phyloP scores from a whole-genome alignment of 768 basidiomycete genomes.

The Tricholoma flavovirens region DNA sequence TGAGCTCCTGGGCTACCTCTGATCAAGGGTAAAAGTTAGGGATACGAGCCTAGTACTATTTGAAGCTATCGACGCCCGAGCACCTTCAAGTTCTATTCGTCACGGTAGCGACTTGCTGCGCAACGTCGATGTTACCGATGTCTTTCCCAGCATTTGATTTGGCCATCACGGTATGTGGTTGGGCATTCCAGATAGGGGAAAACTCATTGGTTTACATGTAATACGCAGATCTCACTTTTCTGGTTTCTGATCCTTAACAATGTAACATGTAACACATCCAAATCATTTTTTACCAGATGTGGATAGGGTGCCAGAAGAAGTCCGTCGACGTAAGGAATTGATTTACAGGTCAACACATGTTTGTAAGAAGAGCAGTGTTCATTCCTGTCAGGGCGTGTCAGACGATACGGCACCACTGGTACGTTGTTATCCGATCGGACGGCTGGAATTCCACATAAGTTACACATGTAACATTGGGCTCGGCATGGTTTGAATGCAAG shows the following conservation, averaged over 20 bases:
- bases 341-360: conserved; percentile 83
- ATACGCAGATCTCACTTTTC: conserved; percentile 88
- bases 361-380: conserved; percentile 87
- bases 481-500: conserved; percentile 94
- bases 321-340: conserved; percentile 69
- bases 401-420: too few species aligned
- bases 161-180: conserved; percentile 23
- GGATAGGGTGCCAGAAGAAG: conserved; percentile 76
- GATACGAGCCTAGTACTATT: conserved; percentile 84
- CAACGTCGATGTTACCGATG: conserved; percentile 47
- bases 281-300: conserved; percentile 86
- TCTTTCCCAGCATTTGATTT: not conserved
- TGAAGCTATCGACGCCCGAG: conserved; percentile 53
- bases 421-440: too few species aligned
- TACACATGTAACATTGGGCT: conserved; percentile 40
- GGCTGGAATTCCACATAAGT: not conserved
- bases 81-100: conserved; percentile 90
- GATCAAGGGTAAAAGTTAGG: conserved; percentile 86
- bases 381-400: too few species aligned
- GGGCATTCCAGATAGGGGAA: conserved; percentile 95
- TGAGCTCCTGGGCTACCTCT: conserved; percentile 61
- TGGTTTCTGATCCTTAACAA: conserved; percentile 96
- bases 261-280: conserved; percentile 61
- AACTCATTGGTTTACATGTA: too few species aligned
- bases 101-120: conserved; percentile 89